These are phyloP conservation scores for Carex myosuroides DNA, from an alignment of 176 grass and related monocot genomes.

Conservation along the genomic window DNA sequence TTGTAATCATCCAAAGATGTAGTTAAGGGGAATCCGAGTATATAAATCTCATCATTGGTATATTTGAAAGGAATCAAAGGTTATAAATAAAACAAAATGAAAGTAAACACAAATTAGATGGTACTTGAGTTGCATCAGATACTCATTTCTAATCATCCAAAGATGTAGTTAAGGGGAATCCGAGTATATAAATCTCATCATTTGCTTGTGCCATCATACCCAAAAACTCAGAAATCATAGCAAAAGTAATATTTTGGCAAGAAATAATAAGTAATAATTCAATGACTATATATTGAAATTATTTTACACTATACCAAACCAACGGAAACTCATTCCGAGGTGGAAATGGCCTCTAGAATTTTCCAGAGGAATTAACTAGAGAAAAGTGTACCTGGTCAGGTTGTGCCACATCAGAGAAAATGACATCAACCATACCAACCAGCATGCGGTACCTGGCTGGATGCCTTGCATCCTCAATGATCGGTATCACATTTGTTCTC, in stretches of 20 bases:
- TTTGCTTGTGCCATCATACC: conserved; percentile 32
- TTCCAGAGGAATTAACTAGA: neutral
- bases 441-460: conserved; percentile 77
- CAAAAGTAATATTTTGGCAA: neutral
- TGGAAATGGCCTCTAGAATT: neutral
- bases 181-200: conserved; percentile 68
- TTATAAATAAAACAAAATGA: neutral
- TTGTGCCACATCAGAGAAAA: conserved; percentile 99
- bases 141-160: conserved; percentile 81
- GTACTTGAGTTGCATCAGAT: conserved; percentile 51
- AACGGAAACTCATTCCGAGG: neutral
- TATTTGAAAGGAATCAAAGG: neutral
- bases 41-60: conserved; percentile 39
- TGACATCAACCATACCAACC: conserved; percentile 97
- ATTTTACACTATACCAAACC: neutral
- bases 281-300: neutral
- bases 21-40: conserved; percentile 99
- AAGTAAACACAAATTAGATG: neutral
- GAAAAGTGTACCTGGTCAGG: conserved; percentile 63
- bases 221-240: neutral
- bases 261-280: neutral
- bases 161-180: conserved; percentile 99
- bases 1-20: conserved; percentile 87
- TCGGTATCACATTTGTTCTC: conserved; percentile 91
- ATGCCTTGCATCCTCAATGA: conserved; percentile 94